Conservation (phyloP, 345 rosid species). For the Limnanthes douglasii region DNA sequence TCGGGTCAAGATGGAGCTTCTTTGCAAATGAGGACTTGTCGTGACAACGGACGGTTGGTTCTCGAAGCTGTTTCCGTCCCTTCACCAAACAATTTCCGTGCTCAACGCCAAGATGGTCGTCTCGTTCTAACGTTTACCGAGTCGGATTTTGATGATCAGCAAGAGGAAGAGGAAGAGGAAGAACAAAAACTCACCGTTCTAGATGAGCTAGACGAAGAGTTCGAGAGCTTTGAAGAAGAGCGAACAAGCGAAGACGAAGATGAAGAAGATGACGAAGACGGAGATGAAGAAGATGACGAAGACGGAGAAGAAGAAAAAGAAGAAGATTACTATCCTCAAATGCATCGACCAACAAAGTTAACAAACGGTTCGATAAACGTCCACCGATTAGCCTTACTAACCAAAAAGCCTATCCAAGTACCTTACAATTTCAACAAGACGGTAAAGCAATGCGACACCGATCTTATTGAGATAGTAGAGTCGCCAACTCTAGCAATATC, state of each 20-base stretch:
- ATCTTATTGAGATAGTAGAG: not conserved
- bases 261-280: not conserved
- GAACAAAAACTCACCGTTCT: conserved; percentile 1
- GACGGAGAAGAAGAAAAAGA: conserved; percentile 7
- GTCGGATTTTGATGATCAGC: not conserved
- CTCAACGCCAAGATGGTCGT: conserved; percentile 56
- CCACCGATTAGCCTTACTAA: conserved; percentile 28
- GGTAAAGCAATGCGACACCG: not conserved
- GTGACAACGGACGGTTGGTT: conserved; percentile 54
- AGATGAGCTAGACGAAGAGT: conserved; percentile 8
- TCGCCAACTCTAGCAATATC: conserved; percentile 16
- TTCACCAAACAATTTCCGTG: conserved; percentile 32
- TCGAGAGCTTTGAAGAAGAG: conserved; percentile 6
- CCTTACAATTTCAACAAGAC: conserved; percentile 4
- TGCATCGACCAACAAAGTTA: conserved; percentile 19
- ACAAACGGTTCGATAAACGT: conserved; percentile 12
- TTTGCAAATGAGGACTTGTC: conserved; percentile 29
- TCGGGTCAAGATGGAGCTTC: conserved; percentile 24
- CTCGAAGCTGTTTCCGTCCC: conserved; percentile 53
- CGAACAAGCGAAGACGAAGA: not conserved
- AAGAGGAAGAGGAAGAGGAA: conserved; percentile 5
- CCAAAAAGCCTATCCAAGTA: conserved; percentile 25
- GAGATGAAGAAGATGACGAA: conserved; percentile 5
- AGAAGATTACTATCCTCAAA: not conserved
- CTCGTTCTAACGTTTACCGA: conserved; percentile 40